Conservation (phyloP, 2,329 filamentous ascomycete genomes). For the Penicillium sp. region DNA sequence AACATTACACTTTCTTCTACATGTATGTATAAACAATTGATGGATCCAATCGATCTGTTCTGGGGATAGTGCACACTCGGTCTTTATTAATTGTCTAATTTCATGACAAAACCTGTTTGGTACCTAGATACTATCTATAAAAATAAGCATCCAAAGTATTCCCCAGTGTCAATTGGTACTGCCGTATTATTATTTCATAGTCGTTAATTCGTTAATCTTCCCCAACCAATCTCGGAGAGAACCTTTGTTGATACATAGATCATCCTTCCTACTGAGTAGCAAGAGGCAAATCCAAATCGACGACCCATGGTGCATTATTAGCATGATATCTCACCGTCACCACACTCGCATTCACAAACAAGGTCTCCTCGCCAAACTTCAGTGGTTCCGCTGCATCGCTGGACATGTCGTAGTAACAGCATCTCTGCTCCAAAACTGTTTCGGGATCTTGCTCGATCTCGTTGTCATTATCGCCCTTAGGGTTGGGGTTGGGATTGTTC, state of each 20-base stretch:
- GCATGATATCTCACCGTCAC: slow-evolving; percentile 49
- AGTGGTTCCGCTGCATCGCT: slow-evolving; percentile 26
- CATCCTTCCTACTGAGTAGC: background rate
- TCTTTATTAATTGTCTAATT: background rate
- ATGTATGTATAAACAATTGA: background rate
- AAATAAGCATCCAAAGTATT: too few species aligned
- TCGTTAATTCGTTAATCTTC: background rate
- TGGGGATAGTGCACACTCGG: background rate
- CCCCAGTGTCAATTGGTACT: background rate
- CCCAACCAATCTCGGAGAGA: background rate
- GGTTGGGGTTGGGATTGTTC: background rate
- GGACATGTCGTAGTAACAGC: slow-evolving; percentile 34
- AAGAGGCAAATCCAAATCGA: slow-evolving; percentile 50
- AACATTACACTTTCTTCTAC: background rate
- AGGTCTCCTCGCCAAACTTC: slow-evolving; percentile 47
- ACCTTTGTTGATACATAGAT: background rate
- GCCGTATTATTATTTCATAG: background rate
- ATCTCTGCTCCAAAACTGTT: slow-evolving; percentile 28
- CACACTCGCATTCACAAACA: slow-evolving; percentile 58
- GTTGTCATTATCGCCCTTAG: background rate
- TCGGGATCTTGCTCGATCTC: slow-evolving; percentile 23
- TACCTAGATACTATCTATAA: background rate
- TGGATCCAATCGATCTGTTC: background rate
- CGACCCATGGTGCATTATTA: slow-evolving; percentile 52
- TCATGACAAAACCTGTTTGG: background rate